A percentile compares a stretch with the other conserved stretches of the same genome.
Evolutionary conservation across 371 early-diverging fungal species (phyloP).

Genomic region (Mortierella sp.): DNA sequence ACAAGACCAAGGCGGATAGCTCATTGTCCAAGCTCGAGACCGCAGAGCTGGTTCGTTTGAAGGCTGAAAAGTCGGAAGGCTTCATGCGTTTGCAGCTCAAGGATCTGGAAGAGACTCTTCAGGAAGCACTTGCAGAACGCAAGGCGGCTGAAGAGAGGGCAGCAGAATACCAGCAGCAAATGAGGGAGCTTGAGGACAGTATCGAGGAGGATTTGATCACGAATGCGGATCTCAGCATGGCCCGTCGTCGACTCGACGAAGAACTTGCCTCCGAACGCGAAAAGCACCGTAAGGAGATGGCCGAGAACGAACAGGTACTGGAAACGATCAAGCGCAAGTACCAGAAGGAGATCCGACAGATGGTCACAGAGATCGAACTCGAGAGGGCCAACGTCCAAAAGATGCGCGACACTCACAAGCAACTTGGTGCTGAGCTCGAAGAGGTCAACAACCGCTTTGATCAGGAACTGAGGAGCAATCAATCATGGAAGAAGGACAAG

Average conservation of each 20-base stretch:
- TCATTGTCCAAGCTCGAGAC: constrained; percentile 65
- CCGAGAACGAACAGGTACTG: constrained; percentile 73
- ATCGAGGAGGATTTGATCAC: constrained; percentile 73
- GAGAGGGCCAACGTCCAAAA: constrained; percentile 70
- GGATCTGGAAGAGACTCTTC: constrained; percentile 72
- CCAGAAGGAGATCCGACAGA: constrained; percentile 79
- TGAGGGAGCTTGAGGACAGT: constrained; percentile 73
- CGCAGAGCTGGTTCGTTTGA: constrained; percentile 67
- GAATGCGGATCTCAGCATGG: constrained; percentile 69
- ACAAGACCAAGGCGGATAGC: constrained; percentile 67
- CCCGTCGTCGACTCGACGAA: constrained; percentile 77
- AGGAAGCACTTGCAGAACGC: constrained; percentile 65
- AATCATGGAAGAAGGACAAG: constrained; percentile 73
- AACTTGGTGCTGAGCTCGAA: constrained; percentile 66
- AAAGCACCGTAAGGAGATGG: constrained; percentile 74
- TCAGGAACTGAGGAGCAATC: constrained; percentile 60
- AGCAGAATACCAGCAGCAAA: constrained; percentile 67
- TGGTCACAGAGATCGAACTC: constrained; percentile 78
- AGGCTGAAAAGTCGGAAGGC: constrained; percentile 73
- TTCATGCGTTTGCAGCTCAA: constrained; percentile 60
- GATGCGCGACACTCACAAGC: constrained; percentile 72
- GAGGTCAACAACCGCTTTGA: constrained; percentile 61
- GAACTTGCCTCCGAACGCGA: constrained; percentile 76
- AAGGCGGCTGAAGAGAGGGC: constrained; percentile 69
- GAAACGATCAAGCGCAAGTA: constrained; percentile 75